Evolutionary conservation across 805 yeast genomes (phyloP).

Genomic region (Starmerella lactis-condensi): DNA sequence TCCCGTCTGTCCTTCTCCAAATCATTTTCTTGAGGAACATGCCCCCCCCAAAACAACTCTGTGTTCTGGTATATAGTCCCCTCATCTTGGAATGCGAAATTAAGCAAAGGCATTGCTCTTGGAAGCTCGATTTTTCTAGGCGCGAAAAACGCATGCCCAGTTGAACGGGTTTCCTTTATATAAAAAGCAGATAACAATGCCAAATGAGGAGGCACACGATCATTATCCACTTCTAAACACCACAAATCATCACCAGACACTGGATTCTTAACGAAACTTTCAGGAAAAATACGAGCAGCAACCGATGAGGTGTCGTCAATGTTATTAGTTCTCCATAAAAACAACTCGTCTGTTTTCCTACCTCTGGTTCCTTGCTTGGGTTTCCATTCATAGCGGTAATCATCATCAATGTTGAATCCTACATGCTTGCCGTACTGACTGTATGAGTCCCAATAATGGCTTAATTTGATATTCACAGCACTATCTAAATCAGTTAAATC

Average conservation of each 20-base stretch:
- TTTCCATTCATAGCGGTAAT: slow-evolving; percentile 14
- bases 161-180: slow-evolving; percentile 10
- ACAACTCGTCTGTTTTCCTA: slow-evolving; percentile 6
- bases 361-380: slow-evolving; percentile 9
- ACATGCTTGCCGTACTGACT: slow-evolving; percentile 6
- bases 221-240: slow-evolving; percentile 17
- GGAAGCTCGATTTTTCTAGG: slow-evolving; percentile 1
- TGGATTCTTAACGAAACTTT: slow-evolving; percentile 15
- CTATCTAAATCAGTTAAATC: slow-evolving; percentile 10
- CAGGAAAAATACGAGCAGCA: slow-evolving; percentile 12
- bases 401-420: slow-evolving; percentile 12
- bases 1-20: background rate
- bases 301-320: slow-evolving; percentile 4
- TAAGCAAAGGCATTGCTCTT: slow-evolving; percentile 8
- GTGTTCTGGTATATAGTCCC: slow-evolving; percentile 9
- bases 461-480: slow-evolving; percentile 4
- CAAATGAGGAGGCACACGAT: slow-evolving; percentile 13
- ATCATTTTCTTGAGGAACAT: background rate
- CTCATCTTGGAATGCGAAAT: slow-evolving; percentile 16
- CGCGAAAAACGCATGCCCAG: slow-evolving; percentile 7
- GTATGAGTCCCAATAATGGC: slow-evolving; percentile 10
- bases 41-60: slow-evolving; percentile 12
- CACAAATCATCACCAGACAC: slow-evolving; percentile 12
- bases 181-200: slow-evolving; percentile 17
- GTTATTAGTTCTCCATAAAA: slow-evolving; percentile 13